Evolutionary conservation across 257 asterid species (phyloP).

Genomic region (Nicotiana knightiana): DNA sequence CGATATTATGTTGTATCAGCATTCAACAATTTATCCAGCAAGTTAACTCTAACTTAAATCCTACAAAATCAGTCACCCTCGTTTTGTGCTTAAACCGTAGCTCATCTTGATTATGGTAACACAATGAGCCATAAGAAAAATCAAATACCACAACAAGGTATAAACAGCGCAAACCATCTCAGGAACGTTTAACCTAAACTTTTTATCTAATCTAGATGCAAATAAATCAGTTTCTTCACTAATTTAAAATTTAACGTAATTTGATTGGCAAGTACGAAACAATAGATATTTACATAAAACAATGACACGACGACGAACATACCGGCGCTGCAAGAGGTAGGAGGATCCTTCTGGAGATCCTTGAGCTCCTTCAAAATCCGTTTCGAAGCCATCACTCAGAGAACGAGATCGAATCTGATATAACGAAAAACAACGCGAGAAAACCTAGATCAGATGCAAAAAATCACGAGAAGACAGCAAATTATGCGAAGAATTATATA

Average conservation of each 20-base stretch:
- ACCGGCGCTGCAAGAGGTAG: slow-evolving; percentile 77
- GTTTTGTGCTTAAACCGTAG: not conserved
- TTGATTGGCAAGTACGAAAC: not conserved
- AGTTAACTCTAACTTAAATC: not conserved
- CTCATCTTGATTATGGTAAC: not conserved
- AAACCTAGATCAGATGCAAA: not conserved
- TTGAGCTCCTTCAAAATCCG: slow-evolving; percentile 72
- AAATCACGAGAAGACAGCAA: not conserved
- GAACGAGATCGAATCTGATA: slow-evolving; percentile 19
- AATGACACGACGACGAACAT: not conserved
- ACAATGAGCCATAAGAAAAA: not conserved
- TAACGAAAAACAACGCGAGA: not conserved
- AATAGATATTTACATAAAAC: not conserved
- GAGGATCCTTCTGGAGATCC: slow-evolving; percentile 73
- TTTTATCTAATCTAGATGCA: not conserved
- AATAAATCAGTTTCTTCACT: not conserved
- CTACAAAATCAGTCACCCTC: not conserved
- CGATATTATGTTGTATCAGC: not conserved
- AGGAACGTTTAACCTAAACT: not conserved
- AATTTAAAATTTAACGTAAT: not conserved
- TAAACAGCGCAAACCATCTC: not conserved
- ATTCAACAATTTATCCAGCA: not conserved
- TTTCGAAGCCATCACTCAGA: slow-evolving; percentile 57
- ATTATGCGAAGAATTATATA: not conserved
- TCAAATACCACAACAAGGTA: not conserved